Evolutionary conservation across 345 rosid species (phyloP).

Genomic region (Durio zibethinus): DNA sequence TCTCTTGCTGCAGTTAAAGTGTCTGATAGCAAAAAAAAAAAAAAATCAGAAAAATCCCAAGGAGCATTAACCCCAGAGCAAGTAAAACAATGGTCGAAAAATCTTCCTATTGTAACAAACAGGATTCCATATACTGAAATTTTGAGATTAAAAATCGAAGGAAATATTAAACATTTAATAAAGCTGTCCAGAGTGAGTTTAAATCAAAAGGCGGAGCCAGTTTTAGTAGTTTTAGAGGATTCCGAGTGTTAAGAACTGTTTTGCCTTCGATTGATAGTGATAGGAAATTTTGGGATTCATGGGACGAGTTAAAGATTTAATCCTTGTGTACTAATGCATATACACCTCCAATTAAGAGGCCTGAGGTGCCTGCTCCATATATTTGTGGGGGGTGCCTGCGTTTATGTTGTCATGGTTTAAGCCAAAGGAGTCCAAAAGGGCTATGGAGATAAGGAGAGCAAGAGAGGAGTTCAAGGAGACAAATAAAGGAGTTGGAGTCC

Average conservation of each 20-base stretch:
- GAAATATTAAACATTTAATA: conserved; percentile 74
- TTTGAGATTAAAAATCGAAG: conserved; percentile 49
- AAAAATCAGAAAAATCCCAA: conserved; percentile 49
- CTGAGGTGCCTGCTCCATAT: conserved; percentile 67
- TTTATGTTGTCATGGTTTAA: conserved; percentile 44
- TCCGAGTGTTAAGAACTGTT: conserved; percentile 75
- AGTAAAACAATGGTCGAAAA: conserved; percentile 66
- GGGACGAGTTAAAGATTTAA: conserved; percentile 71
- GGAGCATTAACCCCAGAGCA: conserved; percentile 68
- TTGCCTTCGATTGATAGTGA: conserved; percentile 76
- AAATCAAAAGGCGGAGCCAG: conserved; percentile 50
- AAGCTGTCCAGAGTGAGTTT: conserved; percentile 51
- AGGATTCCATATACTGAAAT: conserved; percentile 75
- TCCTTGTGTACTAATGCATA: conserved; percentile 66
- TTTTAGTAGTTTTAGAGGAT: conserved; percentile 79
- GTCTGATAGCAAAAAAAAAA: conserved; percentile 46
- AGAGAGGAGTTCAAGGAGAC: conserved; percentile 73
- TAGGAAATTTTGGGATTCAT: conserved; percentile 72
- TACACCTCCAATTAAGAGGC: conserved; percentile 75
- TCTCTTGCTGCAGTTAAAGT: conserved; percentile 49
- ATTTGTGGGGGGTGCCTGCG: conserved; percentile 64
- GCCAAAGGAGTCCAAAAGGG: conserved; percentile 73
- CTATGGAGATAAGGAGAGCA: conserved; percentile 51
- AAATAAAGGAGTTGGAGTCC: conserved; percentile 48
- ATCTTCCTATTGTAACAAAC: conserved; percentile 59